Percentiles rank a stretch among this genome's conserved stretches.
phyloP scores from a whole-genome alignment of 2,329 filamentous ascomycete genomes.

The Fusarium incarnatum region DNA sequence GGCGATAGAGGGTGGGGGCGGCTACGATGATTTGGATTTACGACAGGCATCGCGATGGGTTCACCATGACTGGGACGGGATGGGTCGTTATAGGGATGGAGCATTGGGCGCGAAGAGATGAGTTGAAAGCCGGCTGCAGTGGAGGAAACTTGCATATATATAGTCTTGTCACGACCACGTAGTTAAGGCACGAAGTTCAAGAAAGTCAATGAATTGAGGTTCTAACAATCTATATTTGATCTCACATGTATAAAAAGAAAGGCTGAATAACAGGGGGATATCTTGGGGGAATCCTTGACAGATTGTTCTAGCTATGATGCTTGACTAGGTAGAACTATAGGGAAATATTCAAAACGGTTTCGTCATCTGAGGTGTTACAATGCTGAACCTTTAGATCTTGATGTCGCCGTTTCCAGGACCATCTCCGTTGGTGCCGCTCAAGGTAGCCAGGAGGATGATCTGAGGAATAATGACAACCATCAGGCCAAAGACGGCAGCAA shows the following conservation, averaged over 20 bases:
- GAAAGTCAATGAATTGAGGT: constrained; percentile 42
- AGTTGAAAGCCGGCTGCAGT: constrained; percentile 22
- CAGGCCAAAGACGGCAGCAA: constrained; percentile 61
- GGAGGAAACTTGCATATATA: constrained; percentile 38
- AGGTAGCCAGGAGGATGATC: constrained; percentile 55
- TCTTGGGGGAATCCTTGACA: constrained; percentile 8
- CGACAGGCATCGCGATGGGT: constrained; percentile 42
- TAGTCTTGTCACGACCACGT: constrained; percentile 47
- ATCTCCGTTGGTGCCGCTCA: constrained; percentile 9
- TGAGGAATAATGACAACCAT: constrained; percentile 63
- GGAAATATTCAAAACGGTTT: neutral
- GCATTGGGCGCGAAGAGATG: constrained; percentile 30
- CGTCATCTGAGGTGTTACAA: neutral
- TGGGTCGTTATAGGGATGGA: constrained; percentile 35
- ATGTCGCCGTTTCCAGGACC: constrained; percentile 3
- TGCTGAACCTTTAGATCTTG: constrained; percentile 15
- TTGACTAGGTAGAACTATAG: neutral
- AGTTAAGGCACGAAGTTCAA: constrained; percentile 44
- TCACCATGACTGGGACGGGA: constrained; percentile 34
- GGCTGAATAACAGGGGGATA: neutral
- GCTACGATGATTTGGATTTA: constrained; percentile 50
- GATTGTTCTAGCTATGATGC: neutral
- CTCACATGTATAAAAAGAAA: constrained; percentile 9
- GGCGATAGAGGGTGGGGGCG: constrained; percentile 44
- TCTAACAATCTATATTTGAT: constrained; percentile 28